Percentiles rank a stretch among this genome's conserved stretches.
These are phyloP conservation scores for Remersonia thermophila DNA, from an alignment of 2,329 filamentous ascomycete species.

Conservation along the genomic window DNA sequence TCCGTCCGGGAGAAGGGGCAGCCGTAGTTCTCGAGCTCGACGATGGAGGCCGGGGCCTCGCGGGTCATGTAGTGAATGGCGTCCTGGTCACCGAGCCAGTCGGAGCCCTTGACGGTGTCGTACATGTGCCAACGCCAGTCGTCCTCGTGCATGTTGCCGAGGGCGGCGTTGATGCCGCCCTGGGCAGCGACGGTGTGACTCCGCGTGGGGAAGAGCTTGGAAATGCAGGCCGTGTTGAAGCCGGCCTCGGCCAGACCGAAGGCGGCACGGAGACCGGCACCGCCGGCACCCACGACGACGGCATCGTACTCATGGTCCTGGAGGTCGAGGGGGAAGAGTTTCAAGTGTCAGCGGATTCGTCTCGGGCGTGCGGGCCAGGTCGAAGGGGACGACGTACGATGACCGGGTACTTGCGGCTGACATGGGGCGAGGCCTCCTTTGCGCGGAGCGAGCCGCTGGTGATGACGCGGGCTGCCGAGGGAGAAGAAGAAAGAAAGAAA, in stretches of 20 bases:
- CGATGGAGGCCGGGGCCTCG: conserved; percentile 80
- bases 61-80: conserved; percentile 98
- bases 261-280: conserved; percentile 68
- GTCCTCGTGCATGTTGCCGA: conserved; percentile 95
- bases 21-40: conserved; percentile 94
- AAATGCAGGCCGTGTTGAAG: conserved; percentile 82
- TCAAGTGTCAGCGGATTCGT: conserved; percentile 7
- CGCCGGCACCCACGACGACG: conserved; percentile 78
- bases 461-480: conserved; percentile 61
- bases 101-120: conserved; percentile 93
- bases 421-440: conserved; percentile 80
- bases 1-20: conserved; percentile 95
- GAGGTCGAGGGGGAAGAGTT: background rate
- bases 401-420: conserved; percentile 85
- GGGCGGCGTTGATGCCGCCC: conserved; percentile 77
- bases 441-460: conserved; percentile 76
- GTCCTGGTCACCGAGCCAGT: conserved; percentile 96
- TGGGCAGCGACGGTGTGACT: conserved; percentile 73
- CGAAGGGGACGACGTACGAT: conserved; percentile 49
- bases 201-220: conserved; percentile 76
- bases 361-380: conserved; percentile 6
- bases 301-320: conserved; percentile 98
- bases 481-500: background rate
- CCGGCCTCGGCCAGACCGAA: conserved; percentile 80
- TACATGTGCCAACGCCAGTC: conserved; percentile 99